A percentile compares a stretch with the other conserved stretches of the same genome.
These are phyloP conservation scores for Metarhizium sp. DNA, from an alignment of 2,329 filamentous ascomycete species.

Conservation along the genomic window DNA sequence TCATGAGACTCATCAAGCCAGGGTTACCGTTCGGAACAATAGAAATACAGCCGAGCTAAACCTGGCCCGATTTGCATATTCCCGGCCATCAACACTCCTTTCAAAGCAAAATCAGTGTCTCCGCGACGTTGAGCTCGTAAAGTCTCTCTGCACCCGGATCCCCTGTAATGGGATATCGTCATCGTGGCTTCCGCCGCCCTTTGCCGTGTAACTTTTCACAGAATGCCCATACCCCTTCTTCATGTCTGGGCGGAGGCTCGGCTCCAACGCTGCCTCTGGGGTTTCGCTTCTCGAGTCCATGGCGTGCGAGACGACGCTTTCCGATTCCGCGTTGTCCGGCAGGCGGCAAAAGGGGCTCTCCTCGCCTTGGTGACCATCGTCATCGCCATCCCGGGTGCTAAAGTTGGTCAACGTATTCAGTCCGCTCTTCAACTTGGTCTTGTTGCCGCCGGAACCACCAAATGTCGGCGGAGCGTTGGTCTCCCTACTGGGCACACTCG, in stretches of 20 bases:
- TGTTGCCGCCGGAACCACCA: conserved; percentile 10
- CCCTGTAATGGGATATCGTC: conserved; percentile 29
- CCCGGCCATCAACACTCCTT: neutral
- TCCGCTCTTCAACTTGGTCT: conserved; percentile 8
- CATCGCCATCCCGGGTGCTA: conserved; percentile 4
- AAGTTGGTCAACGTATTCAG: conserved; percentile 9
- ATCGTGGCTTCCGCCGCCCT: conserved; percentile 16
- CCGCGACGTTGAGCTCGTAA: conserved; percentile 18
- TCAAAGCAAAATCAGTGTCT: neutral
- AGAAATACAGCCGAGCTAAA: too few relatives aligned
- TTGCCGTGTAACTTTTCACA: conserved; percentile 20
- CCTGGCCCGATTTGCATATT: too few relatives aligned
- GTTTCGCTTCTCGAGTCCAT: neutral
- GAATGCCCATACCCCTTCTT: conserved; percentile 21
- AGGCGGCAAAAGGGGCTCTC: conserved; percentile 21
- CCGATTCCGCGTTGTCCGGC: conserved; percentile 20
- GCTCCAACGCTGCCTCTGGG: conserved; percentile 7
- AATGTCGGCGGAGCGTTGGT: conserved; percentile 11
- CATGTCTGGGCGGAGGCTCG: conserved; percentile 21
- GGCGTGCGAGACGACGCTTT: conserved; percentile 7
- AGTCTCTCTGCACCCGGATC: conserved; percentile 28
- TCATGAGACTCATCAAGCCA: too few relatives aligned
- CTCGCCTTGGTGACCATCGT: conserved; percentile 7
- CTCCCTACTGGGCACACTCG: conserved; percentile 16
- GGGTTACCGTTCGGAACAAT: too few relatives aligned